Conservation (phyloP, 129 eudicot species). For the Scalesia atractyloides region DNA sequence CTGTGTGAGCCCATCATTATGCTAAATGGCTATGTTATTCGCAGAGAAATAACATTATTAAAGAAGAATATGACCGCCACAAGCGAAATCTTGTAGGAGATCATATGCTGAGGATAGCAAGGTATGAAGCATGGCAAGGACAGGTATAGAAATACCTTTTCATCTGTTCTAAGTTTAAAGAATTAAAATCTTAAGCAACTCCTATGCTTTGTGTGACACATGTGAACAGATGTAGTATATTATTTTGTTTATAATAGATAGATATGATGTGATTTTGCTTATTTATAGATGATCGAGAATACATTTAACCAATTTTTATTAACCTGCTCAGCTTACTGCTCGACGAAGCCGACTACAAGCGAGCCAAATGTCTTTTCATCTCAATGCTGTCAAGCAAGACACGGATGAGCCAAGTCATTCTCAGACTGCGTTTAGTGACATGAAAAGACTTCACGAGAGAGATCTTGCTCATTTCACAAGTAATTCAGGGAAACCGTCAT, state of each 20-base stretch:
- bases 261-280: no score
- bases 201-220: neutral
- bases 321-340: no score
- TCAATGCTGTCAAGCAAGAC: constrained; percentile 46
- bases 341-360: no score
- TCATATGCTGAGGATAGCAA: constrained; percentile 89
- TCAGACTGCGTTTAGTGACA: constrained; percentile 45
- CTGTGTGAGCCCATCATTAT: neutral
- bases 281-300: no score
- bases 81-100: constrained; percentile 86
- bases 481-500: constrained; percentile 36
- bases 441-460: constrained; percentile 51
- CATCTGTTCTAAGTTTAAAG: neutral
- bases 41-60: constrained; percentile 72
- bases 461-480: constrained; percentile 43
- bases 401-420: constrained; percentile 49
- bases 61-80: constrained; percentile 69
- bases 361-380: constrained; percentile 45
- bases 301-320: no score
- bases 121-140: constrained; percentile 65
- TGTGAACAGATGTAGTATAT: neutral
- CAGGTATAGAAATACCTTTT: constrained; percentile 45
- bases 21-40: constrained; percentile 23
- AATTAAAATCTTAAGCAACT: neutral
- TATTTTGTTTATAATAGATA: no score